A percentile compares a stretch with the other conserved stretches of the same genome.
Conservation (phyloP, 495 filamentous ascomycete genomes). For the Aspergillus diversus region DNA sequence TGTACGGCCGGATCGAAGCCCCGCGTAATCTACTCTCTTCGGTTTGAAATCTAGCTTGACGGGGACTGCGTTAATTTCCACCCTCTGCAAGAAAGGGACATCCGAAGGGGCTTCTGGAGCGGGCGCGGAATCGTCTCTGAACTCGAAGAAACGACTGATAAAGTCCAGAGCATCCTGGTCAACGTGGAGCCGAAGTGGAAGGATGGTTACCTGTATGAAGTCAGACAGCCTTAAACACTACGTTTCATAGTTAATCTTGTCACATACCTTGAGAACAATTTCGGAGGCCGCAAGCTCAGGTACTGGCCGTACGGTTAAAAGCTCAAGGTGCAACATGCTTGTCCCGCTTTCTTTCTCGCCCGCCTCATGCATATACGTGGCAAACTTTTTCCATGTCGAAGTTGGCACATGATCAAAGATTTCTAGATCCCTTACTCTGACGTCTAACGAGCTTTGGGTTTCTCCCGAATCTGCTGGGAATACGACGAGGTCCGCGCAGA, state of each 20-base stretch:
- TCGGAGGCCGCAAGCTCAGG: slow-evolving; percentile 85
- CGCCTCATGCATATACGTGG: slow-evolving; percentile 86
- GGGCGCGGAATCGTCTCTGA: slow-evolving; percentile 76
- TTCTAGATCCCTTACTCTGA: slow-evolving; percentile 80
- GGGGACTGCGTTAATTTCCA: slow-evolving; percentile 80
- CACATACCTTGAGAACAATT: slow-evolving; percentile 75
- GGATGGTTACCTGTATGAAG: slow-evolving; percentile 64
- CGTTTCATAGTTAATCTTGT: neutral
- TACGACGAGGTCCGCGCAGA: slow-evolving; percentile 80
- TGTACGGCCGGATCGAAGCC: slow-evolving; percentile 94
- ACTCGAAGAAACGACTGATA: slow-evolving; percentile 95
- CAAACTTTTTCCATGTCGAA: slow-evolving; percentile 98
- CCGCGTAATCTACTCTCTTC: slow-evolving; percentile 92
- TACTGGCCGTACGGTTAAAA: slow-evolving; percentile 84
- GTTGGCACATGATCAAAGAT: slow-evolving; percentile 94
- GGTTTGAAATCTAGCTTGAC: slow-evolving; percentile 96
- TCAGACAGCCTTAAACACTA: slow-evolving; percentile 6
- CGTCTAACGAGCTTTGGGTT: slow-evolving; percentile 82
- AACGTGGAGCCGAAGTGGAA: slow-evolving; percentile 90
- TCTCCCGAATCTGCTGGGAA: slow-evolving; percentile 79
- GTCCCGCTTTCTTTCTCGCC: slow-evolving; percentile 81
- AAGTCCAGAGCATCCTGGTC: slow-evolving; percentile 99
- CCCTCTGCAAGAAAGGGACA: slow-evolving; percentile 85
- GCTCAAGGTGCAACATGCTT: slow-evolving; percentile 86
- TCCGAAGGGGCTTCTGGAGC: slow-evolving; percentile 61